Evolutionary conservation across 768 basidiomycete species (phyloP).

Genomic region (Paxillus rubicundulus): DNA sequence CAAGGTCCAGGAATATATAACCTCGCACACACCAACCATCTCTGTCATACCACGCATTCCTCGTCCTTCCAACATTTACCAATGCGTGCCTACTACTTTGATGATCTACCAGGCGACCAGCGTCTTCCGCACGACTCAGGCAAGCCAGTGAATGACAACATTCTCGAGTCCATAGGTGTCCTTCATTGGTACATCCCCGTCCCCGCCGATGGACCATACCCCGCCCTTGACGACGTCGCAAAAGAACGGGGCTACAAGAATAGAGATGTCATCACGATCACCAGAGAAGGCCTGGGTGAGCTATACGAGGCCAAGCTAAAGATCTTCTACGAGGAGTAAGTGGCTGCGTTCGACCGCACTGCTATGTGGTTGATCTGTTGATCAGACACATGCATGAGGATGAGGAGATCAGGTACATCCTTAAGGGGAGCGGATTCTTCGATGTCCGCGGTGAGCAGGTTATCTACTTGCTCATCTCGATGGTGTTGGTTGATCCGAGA

Average conservation of each 20-base stretch:
- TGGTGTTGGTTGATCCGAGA: background rate
- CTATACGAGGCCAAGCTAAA: slow-evolving; percentile 81
- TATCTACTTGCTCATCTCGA: background rate
- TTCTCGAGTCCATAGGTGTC: slow-evolving; percentile 59
- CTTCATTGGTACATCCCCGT: slow-evolving; percentile 66
- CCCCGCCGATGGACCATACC: slow-evolving; percentile 42
- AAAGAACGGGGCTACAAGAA: slow-evolving; percentile 77
- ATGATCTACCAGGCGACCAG: slow-evolving; percentile 77
- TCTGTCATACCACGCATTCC: background rate
- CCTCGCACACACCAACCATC: too few relatives aligned
- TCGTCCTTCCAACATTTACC: background rate
- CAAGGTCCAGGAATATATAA: too few relatives aligned
- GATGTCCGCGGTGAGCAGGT: slow-evolving; percentile 75
- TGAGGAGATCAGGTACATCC: slow-evolving; percentile 90
- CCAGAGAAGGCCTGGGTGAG: slow-evolving; percentile 77
- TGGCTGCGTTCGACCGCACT: background rate
- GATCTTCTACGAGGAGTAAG: slow-evolving; percentile 80
- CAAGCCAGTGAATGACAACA: slow-evolving; percentile 47
- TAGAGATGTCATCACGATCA: slow-evolving; percentile 75
- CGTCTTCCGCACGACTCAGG: slow-evolving; percentile 74
- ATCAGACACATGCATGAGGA: slow-evolving; percentile 90
- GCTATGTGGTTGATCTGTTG: background rate
- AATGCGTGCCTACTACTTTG: slow-evolving; percentile 82
- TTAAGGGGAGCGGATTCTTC: slow-evolving; percentile 87
- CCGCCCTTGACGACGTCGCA: slow-evolving; percentile 61